Base-by-base conservation (phyloP, 1,139 yeast genomes). In the Hanseniaspora gamundiae region DNA sequence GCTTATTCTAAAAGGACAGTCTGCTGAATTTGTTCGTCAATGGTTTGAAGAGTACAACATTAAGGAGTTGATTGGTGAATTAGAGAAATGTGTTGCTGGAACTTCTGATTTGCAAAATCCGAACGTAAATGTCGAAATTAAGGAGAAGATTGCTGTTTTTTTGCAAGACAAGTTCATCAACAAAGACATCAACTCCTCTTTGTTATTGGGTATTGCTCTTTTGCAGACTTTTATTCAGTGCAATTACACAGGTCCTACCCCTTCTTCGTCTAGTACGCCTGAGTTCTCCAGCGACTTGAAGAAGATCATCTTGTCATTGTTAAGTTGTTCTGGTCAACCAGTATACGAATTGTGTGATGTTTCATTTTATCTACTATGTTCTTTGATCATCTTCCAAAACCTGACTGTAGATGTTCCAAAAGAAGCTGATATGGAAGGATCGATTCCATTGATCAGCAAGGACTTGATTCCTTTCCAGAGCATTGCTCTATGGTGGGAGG, bases 161-260 rank as follows among this genome's bases (percentile, higher is more conserved):
- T n/a, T 36, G 6, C 14, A 36, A 22, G 39, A 36, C 13, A 36
- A 36, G 3, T 36, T 36, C 22, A 24, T 36, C 22, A 17, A 6
- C 28, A 36, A 36, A 21, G 39, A 36, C 19, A 11, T 36, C n/a
- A 36, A 36, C 13, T 22, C 29, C 16, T 21, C 28, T 22, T 47
- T 65, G 13, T 42, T 59, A 11, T 43, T 65, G 14, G 84, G 82
- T 4, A 66, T 80, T 45, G 70, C 81, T 1, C 64, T 77, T 4
- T 65, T 86, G 33, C 87, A 86, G 55, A 59, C 74, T 1, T 88
- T 82, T 56, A 65, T 83, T 20, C 95, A 86, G 57, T 64, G 74
- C 44, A 88, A 88, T 58, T 84, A 72, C 58, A 85, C 95, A 0
- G 97, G 97, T 3, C 97, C 97, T 2, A 41, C 42, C 2, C 40